A percentile compares a stretch with the other conserved stretches of the same genome.
phyloP scores from a whole-genome alignment of 345 rosid species.

The Populus nigra region DNA sequence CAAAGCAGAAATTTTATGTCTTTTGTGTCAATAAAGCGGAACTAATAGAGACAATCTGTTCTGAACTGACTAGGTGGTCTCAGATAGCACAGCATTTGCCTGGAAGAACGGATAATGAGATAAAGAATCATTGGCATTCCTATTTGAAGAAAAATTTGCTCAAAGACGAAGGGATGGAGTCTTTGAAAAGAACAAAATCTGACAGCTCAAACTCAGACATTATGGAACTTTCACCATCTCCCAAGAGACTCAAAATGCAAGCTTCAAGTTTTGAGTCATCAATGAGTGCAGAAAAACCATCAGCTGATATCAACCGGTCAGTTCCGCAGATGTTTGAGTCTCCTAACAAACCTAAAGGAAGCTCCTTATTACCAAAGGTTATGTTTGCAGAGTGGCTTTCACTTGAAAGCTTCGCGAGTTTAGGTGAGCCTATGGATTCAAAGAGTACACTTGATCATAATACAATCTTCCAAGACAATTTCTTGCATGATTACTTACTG shows the following conservation, averaged over 20 bases:
- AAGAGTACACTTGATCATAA: not conserved
- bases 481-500: slow-evolving; percentile 12
- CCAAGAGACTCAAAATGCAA: slow-evolving; percentile 16
- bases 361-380: slow-evolving; percentile 42
- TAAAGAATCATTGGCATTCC: slow-evolving; percentile 93
- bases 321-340: slow-evolving; percentile 20
- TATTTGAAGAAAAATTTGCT: slow-evolving; percentile 64
- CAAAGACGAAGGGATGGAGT: slow-evolving; percentile 40
- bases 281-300: slow-evolving; percentile 18
- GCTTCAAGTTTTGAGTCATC: slow-evolving; percentile 29
- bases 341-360: slow-evolving; percentile 14
- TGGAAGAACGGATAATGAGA: slow-evolving; percentile 95
- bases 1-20: no score
- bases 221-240: slow-evolving; percentile 11
- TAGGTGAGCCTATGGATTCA: not conserved
- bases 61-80: slow-evolving; percentile 62
- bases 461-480: slow-evolving; percentile 27
- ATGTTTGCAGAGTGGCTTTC: slow-evolving; percentile 77
- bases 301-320: slow-evolving; percentile 16
- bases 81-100: slow-evolving; percentile 78
- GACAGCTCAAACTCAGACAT: slow-evolving; percentile 12
- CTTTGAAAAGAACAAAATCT: not conserved
- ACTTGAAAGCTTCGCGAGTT: slow-evolving; percentile 22
- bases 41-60: not conserved
- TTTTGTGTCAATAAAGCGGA: not conserved